Conservation (phyloP, 768 basidiomycete genomes). For the Calocera cornea region DNA sequence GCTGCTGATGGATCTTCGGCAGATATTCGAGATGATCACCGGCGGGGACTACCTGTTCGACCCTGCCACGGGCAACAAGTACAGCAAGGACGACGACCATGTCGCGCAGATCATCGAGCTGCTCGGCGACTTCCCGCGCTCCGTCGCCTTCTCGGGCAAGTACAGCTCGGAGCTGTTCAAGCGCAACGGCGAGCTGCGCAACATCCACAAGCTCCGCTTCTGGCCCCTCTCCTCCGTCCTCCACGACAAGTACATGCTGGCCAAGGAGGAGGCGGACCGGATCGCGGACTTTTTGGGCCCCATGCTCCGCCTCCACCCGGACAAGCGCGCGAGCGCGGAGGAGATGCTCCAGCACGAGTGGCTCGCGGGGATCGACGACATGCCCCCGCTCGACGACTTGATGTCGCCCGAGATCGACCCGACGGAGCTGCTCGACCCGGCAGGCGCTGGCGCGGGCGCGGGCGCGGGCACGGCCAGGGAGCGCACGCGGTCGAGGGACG, state of each 20-base stretch:
- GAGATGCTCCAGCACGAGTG: slow-evolving; percentile 78
- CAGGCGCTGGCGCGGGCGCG: neutral
- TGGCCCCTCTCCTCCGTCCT: slow-evolving; percentile 75
- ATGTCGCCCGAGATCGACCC: neutral
- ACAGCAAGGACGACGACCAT: slow-evolving; percentile 93
- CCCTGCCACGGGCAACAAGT: slow-evolving; percentile 84
- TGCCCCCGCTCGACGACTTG: neutral
- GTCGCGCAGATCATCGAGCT: slow-evolving; percentile 97
- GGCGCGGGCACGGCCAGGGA: neutral
- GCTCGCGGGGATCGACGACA: slow-evolving; percentile 30
- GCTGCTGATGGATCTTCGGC: neutral
- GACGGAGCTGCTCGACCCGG: neutral
- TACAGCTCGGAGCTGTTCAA: slow-evolving; percentile 93
- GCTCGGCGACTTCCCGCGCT: slow-evolving; percentile 75
- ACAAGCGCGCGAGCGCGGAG: slow-evolving; percentile 74
- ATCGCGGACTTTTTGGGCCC: slow-evolving; percentile 72
- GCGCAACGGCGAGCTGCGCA: slow-evolving; percentile 85
- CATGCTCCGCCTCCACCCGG: slow-evolving; percentile 82
- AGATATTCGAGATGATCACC: slow-evolving; percentile 91
- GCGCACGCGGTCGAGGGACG: neutral
- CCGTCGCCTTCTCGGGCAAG: slow-evolving; percentile 76
- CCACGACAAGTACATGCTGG: slow-evolving; percentile 93
- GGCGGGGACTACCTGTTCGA: slow-evolving; percentile 98
- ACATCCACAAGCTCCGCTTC: slow-evolving; percentile 85
- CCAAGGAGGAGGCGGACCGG: slow-evolving; percentile 62